phyloP scores from a whole-genome alignment of 1,139 yeast species.

The Barnettozyma hawaiiensis region DNA sequence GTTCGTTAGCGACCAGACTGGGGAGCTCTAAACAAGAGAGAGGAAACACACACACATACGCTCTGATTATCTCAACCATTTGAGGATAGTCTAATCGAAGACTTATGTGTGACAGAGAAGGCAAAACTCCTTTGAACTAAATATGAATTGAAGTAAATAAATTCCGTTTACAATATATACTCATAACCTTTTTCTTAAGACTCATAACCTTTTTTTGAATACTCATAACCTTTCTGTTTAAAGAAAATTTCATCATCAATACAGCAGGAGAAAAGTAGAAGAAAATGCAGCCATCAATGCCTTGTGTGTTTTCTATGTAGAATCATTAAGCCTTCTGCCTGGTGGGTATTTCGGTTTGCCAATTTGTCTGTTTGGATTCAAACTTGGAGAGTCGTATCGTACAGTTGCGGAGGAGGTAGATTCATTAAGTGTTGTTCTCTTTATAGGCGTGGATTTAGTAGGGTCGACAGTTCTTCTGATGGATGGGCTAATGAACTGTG shows the following conservation, averaged over 20 bases:
- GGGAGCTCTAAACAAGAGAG: too few species aligned
- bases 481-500: constrained; percentile 45
- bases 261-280: too few species aligned
- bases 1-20: constrained; percentile 5
- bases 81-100: not conserved
- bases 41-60: too few species aligned
- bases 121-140: too few species aligned
- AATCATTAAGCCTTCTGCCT: constrained; percentile 9
- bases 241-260: not conserved
- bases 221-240: not conserved
- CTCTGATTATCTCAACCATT: constrained; percentile 10
- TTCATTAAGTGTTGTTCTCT: constrained; percentile 28
- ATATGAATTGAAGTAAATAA: too few species aligned
- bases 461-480: constrained; percentile 54
- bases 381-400: constrained; percentile 24
- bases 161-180: too few species aligned
- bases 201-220: not conserved
- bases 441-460: constrained; percentile 52
- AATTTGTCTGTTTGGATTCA: constrained; percentile 23
- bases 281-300: not conserved
- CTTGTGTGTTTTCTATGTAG: not conserved
- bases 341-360: constrained; percentile 25
- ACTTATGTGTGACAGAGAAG: too few species aligned
- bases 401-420: constrained; percentile 8
- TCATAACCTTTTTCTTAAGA: too few species aligned